Evolutionary conservation across 1,284 basidiomycete genomes (phyloP).

Genomic region (Pterulicium gracile): DNA sequence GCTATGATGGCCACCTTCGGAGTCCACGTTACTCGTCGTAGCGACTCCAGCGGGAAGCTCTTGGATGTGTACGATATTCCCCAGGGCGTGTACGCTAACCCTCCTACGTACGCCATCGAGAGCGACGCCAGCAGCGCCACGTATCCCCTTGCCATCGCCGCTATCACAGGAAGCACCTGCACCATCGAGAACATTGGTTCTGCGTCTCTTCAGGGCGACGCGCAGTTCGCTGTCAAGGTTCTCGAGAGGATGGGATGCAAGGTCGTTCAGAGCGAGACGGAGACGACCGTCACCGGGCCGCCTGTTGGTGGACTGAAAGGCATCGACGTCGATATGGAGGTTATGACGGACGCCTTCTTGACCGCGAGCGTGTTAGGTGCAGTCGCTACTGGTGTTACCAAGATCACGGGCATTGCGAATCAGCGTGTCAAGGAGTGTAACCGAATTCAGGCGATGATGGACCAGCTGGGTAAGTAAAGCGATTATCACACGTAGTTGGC

Average conservation of each 20-base stretch:
- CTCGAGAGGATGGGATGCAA: constrained; percentile 92
- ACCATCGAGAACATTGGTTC: constrained; percentile 91
- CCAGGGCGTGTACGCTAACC: constrained; percentile 70
- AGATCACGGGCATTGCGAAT: constrained; percentile 94
- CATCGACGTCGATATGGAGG: constrained; percentile 94
- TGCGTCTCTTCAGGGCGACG: constrained; percentile 90
- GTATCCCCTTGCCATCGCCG: constrained; percentile 94
- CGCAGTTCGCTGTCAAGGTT: constrained; percentile 88
- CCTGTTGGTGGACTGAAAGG: constrained; percentile 73
- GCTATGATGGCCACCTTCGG: constrained; percentile 98
- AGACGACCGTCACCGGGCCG: constrained; percentile 92
- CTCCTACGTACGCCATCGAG: constrained; percentile 82
- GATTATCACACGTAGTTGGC: background rate
- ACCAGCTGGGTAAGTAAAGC: constrained; percentile 66
- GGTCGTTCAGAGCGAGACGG: constrained; percentile 79
- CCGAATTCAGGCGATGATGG: constrained; percentile 93
- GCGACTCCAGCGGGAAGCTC: constrained; percentile 52
- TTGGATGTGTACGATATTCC: constrained; percentile 88
- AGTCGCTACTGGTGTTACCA: constrained; percentile 64
- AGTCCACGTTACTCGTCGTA: constrained; percentile 63
- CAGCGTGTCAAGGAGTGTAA: constrained; percentile 99
- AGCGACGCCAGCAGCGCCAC: constrained; percentile 94
- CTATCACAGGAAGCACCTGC: constrained; percentile 90
- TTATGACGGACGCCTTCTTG: constrained; percentile 99
- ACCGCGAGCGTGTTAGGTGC: constrained; percentile 90